Conservation (phyloP, 495 filamentous ascomycete species). For the Trichocladium uniseriatum region DNA sequence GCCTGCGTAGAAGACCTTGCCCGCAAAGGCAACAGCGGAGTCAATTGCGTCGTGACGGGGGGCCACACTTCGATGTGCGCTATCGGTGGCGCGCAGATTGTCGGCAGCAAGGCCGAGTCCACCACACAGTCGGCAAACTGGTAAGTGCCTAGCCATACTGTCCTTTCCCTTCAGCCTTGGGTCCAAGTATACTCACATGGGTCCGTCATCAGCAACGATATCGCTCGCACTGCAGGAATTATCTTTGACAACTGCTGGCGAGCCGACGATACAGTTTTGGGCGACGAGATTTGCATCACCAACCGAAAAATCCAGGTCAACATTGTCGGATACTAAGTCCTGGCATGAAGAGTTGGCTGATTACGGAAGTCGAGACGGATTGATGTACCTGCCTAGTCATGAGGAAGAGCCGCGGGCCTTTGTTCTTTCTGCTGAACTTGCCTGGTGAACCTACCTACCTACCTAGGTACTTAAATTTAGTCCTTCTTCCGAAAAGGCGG, state of each 20-base stretch:
- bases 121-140: not conserved
- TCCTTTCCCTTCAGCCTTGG: not conserved
- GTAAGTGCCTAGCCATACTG: not conserved
- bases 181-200: not conserved
- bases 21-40: not conserved
- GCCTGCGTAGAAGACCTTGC: not conserved
- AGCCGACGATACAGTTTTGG: not conserved
- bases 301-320: not conserved
- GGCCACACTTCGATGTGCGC: not conserved
- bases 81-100: not conserved
- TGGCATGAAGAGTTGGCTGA: too few species aligned
- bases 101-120: not conserved
- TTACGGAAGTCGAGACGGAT: too few species aligned
- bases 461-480: too few species aligned
- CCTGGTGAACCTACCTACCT: too few species aligned
- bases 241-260: constrained; percentile 1
- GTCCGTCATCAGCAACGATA: not conserved
- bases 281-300: not conserved
- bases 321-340: not conserved
- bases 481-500: too few species aligned
- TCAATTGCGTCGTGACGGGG: not conserved
- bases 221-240: not conserved
- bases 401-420: too few species aligned
- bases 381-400: too few species aligned
- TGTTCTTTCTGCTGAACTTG: too few species aligned